A percentile compares a stretch with the other conserved stretches of the same genome.
phyloP scores from a whole-genome alignment of 164 flowering plant species.

The Aristolochia californica region DNA sequence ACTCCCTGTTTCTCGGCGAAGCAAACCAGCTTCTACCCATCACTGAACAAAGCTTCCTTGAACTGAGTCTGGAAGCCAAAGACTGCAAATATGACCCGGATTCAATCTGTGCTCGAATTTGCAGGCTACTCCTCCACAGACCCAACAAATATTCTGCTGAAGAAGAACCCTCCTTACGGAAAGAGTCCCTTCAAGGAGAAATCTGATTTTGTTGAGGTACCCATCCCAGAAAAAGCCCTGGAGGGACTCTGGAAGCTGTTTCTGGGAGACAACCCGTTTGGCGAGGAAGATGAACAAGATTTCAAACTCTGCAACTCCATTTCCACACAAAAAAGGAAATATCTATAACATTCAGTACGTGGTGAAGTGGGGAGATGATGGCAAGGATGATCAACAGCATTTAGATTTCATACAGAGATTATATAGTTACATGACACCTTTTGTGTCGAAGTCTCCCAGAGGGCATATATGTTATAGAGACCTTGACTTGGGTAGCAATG shows the following conservation, averaged over 20 bases:
- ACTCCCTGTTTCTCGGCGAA: too few relatives aligned
- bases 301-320: constrained; percentile 12
- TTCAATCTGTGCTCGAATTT: too few relatives aligned
- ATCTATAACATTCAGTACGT: constrained; percentile 10
- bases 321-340: constrained; percentile 13
- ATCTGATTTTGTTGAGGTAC: constrained; percentile 8
- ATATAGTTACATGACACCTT: constrained; percentile 13
- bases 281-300: constrained; percentile 14
- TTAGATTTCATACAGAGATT: constrained; percentile 8
- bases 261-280: constrained; percentile 10
- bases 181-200: constrained; percentile 3
- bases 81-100: too few relatives aligned
- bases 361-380: constrained; percentile 8
- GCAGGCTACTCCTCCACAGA: too few relatives aligned
- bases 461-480: constrained; percentile 17
- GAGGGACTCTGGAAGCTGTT: constrained; percentile 4
- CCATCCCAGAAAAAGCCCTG: constrained; percentile 8
- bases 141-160: too few relatives aligned
- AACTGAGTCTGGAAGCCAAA: too few relatives aligned
- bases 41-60: too few relatives aligned
- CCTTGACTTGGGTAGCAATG: constrained; percentile 15
- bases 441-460: constrained; percentile 15
- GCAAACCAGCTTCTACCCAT: too few relatives aligned
- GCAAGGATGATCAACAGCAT: neutral
- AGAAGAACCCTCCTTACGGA: too few relatives aligned